Evolutionary conservation across 208 protist genomes (phyloP), one percentile per base, ranked within the genome.

Genomic region (Acanthamoeba lenticulata): DNA sequence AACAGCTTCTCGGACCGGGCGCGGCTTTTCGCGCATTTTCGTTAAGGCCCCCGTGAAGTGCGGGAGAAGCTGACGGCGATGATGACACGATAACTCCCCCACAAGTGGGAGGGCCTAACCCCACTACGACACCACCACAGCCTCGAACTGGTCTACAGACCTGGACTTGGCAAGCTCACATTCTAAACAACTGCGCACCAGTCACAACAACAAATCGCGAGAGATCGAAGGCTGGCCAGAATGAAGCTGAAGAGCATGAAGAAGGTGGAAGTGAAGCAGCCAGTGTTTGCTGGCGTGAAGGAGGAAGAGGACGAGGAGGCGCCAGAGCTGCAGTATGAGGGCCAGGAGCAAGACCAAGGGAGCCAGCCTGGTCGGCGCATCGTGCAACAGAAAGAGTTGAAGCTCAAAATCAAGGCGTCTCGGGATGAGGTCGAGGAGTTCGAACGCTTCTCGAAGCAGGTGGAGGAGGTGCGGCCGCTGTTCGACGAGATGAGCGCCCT

Each of bases 401-500:
- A 83, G 42, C 19, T 83, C 24, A 83, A 83, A 40, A 83, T 83
- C 34, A 83, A 83, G 74, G 74, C 74, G 6, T 83, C 74, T 11
- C 17, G 29, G 17, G 74, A 83, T 9, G 40, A 83, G 42, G 74
- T 83, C 11, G 74, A 83, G 15, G 74, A 83, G 21, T 83, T 83
- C 42, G 74, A 83, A 40, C 74, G 74, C 15, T 83, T 83, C 42
- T 83, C 74, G 38, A 52, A 49, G 24, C 5, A 83, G 40, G 74
- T 83, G 27, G 74, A 83, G 40, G 40, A 83, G 2, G 42, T 83
- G 11, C 34, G 74, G 21, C 74, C 74, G 3, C 42, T 83, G 38
- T 83, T 83, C 40, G 74, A 83, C 32, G 74, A 83, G 40, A 44
- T 83, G 74, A 83, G 74, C 42, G 34, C 40, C 74, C 19, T 15